These are phyloP conservation scores for Stagonosporopsis rhizophila DNA, from an alignment of 2,329 filamentous ascomycete species.

Conservation along the genomic window DNA sequence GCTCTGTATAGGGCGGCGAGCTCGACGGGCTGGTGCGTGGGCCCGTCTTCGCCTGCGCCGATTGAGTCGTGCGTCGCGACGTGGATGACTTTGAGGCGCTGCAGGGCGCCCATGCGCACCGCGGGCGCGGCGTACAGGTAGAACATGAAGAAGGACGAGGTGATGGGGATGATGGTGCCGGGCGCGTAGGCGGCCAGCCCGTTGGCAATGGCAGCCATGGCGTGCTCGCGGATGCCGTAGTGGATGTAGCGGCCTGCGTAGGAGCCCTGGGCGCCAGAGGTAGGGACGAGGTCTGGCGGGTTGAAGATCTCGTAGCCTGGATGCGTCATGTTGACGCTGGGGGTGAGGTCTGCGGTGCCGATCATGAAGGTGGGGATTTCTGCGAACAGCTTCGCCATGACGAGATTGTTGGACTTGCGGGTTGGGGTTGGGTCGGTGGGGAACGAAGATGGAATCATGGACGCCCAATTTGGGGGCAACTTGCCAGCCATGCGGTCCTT, in stretches of 20 bases:
- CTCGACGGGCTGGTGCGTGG: slow-evolving; percentile 68
- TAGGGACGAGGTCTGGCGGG: slow-evolving; percentile 42
- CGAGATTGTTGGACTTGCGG: slow-evolving; percentile 59
- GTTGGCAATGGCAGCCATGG: slow-evolving; percentile 53
- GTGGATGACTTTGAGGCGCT: slow-evolving; percentile 64
- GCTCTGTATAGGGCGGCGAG: slow-evolving; percentile 64
- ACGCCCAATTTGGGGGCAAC: slow-evolving; percentile 57
- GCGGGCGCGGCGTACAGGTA: slow-evolving; percentile 66
- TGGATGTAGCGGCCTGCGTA: slow-evolving; percentile 62
- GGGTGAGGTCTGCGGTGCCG: slow-evolving; percentile 64
- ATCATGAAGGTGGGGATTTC: slow-evolving; percentile 94
- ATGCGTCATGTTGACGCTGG: slow-evolving; percentile 60
- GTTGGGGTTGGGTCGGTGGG: slow-evolving; percentile 57
- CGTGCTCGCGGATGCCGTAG: slow-evolving; percentile 48
- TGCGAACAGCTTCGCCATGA: slow-evolving; percentile 65
- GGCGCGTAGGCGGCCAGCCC: slow-evolving; percentile 61
- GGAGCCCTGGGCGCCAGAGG: slow-evolving; percentile 61
- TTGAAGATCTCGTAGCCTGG: slow-evolving; percentile 58
- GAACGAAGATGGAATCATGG: slow-evolving; percentile 59
- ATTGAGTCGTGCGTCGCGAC: slow-evolving; percentile 68
- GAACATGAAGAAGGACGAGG: slow-evolving; percentile 69
- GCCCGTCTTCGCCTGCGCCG: slow-evolving; percentile 62
- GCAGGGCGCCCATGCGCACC: slow-evolving; percentile 67
- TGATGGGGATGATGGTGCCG: slow-evolving; percentile 63
- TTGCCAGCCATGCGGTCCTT: slow-evolving; percentile 57